Conservation (phyloP, 2,329 filamentous ascomycete genomes). For the Colletotrichum lini region DNA sequence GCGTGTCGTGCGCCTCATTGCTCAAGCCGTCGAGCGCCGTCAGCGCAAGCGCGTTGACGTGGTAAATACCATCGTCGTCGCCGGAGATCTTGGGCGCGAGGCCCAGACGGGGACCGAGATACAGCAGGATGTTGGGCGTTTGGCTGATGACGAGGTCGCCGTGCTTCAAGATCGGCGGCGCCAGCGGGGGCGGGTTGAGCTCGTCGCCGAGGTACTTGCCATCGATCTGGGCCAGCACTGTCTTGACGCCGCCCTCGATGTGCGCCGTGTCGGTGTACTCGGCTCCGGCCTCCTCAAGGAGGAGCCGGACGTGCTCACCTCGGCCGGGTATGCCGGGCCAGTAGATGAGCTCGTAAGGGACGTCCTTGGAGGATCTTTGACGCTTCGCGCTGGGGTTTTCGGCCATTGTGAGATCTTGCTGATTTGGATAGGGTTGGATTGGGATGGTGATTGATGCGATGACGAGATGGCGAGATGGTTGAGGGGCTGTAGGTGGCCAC, state of each 20-base stretch:
- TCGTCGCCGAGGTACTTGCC: slow-evolving; percentile 62
- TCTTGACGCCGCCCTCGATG: slow-evolving; percentile 63
- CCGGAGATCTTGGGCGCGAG: slow-evolving; percentile 65
- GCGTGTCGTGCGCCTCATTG: slow-evolving; percentile 81
- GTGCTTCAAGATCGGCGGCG: slow-evolving; percentile 76
- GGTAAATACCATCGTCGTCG: slow-evolving; percentile 62
- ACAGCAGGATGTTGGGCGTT: slow-evolving; percentile 80
- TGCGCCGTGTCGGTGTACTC: slow-evolving; percentile 74
- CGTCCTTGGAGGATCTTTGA: slow-evolving; percentile 56
- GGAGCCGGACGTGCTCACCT: slow-evolving; percentile 80
- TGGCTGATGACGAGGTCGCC: slow-evolving; percentile 76
- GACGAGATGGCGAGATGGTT: not conserved
- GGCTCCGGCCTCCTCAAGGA: slow-evolving; percentile 77
- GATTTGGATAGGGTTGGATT: not conserved
- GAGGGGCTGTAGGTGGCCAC: not conserved
- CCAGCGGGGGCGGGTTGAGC: slow-evolving; percentile 75
- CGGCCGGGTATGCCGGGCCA: slow-evolving; percentile 81
- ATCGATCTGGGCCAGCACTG: slow-evolving; percentile 65
- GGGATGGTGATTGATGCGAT: not conserved
- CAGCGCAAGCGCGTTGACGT: slow-evolving; percentile 74
- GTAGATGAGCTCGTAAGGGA: slow-evolving; percentile 77
- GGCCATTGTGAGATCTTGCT: slow-evolving; percentile 9
- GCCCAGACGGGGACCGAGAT: slow-evolving; percentile 74
- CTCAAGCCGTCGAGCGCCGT: slow-evolving; percentile 80
- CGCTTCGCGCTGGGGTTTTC: slow-evolving; percentile 47